Percentiles rank a stretch among this genome's conserved stretches.
Evolutionary conservation across 495 filamentous ascomycete genomes (phyloP).

Genomic region (Hypoxylon cercidicola): DNA sequence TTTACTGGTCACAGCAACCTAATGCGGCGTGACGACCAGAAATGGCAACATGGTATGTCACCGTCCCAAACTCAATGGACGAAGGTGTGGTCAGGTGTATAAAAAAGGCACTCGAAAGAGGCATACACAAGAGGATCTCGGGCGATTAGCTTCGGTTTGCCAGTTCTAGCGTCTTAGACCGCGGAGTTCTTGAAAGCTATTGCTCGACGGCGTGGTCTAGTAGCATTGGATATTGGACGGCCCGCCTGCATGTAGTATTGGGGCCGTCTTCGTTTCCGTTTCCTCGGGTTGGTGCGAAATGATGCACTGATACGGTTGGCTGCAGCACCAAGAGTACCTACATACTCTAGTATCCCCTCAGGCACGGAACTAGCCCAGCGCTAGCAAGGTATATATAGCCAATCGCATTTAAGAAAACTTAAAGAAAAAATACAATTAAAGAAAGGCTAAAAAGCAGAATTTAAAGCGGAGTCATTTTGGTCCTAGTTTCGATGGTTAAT

Average conservation of each 20-base stretch:
- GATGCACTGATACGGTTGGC: not conserved
- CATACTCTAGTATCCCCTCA: too few species aligned
- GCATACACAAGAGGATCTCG: not conserved
- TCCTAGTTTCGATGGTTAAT: too few species aligned
- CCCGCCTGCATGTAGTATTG: not conserved
- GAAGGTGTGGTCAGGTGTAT: constrained; percentile 8
- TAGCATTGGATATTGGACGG: not conserved
- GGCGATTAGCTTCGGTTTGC: not conserved
- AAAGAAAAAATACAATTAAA: too few species aligned
- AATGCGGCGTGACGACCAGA: constrained; percentile 29
- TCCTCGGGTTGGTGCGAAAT: not conserved
- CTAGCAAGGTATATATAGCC: too few species aligned
- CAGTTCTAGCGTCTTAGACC: not conserved
- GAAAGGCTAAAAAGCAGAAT: too few species aligned
- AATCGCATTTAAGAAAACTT: too few species aligned
- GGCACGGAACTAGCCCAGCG: too few species aligned
- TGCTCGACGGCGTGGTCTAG: not conserved
- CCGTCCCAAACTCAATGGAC: not conserved
- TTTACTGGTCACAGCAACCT: constrained; percentile 9
- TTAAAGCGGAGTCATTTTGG: too few species aligned
- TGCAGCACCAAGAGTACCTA: not conserved
- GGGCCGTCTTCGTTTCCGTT: not conserved
- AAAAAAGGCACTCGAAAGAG: not conserved
- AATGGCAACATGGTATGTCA: constrained; percentile 11
- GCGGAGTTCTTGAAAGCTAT: not conserved